Percentiles rank a stretch among this genome's conserved stretches.
These are phyloP conservation scores for Eimeria praecox DNA, from an alignment of 169 alveolate genomes.

Conservation along the genomic window DNA sequence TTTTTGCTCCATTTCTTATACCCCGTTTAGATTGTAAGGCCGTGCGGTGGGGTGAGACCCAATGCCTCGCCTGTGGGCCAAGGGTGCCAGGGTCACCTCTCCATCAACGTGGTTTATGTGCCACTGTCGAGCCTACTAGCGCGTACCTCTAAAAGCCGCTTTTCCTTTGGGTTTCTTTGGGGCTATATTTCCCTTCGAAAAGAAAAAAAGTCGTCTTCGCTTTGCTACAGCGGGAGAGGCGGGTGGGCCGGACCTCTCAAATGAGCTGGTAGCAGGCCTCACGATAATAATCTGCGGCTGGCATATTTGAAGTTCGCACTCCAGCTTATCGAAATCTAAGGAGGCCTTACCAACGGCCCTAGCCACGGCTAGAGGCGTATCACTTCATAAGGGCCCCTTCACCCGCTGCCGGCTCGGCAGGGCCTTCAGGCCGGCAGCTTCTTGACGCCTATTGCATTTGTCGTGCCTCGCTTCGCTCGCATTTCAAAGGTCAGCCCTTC, in stretches of 20 bases:
- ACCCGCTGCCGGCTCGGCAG: background rate
- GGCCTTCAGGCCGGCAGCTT: background rate
- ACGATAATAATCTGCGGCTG: slow-evolving; percentile 9
- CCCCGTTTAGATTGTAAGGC: background rate
- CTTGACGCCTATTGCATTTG: background rate
- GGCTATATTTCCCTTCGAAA: background rate
- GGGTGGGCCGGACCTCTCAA: slow-evolving; percentile 62
- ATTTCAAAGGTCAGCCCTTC: background rate
- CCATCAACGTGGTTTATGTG: slow-evolving; percentile 30
- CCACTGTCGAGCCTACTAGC: slow-evolving; percentile 26
- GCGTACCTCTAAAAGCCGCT: background rate
- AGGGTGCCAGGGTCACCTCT: slow-evolving; percentile 80
- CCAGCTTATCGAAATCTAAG: background rate
- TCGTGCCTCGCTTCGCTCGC: background rate
- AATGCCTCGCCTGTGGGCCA: slow-evolving; percentile 29
- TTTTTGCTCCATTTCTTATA: background rate
- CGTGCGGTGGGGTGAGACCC: slow-evolving; percentile 48
- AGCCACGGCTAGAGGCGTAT: background rate
- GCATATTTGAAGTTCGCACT: background rate
- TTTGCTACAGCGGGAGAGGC: slow-evolving; percentile 65
- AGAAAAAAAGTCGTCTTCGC: background rate
- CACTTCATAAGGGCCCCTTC: slow-evolving; percentile 1
- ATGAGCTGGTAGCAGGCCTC: slow-evolving; percentile 50
- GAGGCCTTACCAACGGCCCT: slow-evolving; percentile 16
- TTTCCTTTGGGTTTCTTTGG: slow-evolving; percentile 12